Base-by-base conservation (phyloP, 2,329 filamentous ascomycete species). In the Ilyonectria robusta region DNA sequence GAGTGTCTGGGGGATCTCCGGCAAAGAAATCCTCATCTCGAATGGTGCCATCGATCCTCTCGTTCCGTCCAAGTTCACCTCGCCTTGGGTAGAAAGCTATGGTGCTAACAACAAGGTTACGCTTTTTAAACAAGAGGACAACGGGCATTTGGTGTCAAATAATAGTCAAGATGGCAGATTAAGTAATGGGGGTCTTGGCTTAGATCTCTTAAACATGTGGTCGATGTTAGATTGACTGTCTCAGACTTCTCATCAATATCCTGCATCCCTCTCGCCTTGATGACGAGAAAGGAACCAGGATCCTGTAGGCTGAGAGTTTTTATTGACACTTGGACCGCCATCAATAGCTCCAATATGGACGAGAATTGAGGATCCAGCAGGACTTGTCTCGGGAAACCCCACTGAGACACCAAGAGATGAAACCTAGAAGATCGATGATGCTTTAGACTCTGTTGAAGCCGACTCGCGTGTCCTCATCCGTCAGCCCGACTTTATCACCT, bases 21-120 rank as follows among this genome's bases (percentile, higher is more conserved):
- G 58, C 2, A 60, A 60, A 10, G 50, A 53, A 19, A 13, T 60
- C 4, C 19, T 60, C 13, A 60, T 60, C 21, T 29, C 54, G 23
- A 60, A 60, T 31, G 58, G 58, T 3, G 58, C 58, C 2, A 13
- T 46, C 10, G 58, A 60, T 23, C 9, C 35, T n/a, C 40, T 60
- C 9, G 58, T 60, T 3, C 58, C 58, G 0, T 31, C 13, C 6
- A 60, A 17, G n/a, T n/a, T n/a, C n/a, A n/a, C n/a, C n/a, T n/a
- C n/a, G n/a, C n/a, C n/a, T n/a, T n/a, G n/a, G n/a, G n/a, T n/a
- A n/a, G 26, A 60, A 10, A 53, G 44, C n/a, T 60, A 44, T n/a
- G 35, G 33, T 21, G 9, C 10, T 2, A 54, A 54, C 6, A 60
- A 60, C 19, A 21, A 54, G 6, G 58, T 60, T 2, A 11, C n/a